These are phyloP conservation scores for Pachyrhizus erosus DNA, from an alignment of 306 rosid genomes.

Conservation along the genomic window DNA sequence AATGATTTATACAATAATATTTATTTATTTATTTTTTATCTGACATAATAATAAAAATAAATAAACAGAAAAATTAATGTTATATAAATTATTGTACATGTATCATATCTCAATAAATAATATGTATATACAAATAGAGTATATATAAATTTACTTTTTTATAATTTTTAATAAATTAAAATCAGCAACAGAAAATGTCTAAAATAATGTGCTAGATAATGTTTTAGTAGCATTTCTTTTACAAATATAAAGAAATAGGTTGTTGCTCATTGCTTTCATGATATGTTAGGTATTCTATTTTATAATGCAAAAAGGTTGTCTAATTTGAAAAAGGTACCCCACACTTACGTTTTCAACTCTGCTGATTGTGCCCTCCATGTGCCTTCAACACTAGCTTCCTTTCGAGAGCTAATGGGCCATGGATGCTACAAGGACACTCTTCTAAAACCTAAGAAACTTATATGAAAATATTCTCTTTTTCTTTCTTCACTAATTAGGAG, in stretches of 20 bases:
- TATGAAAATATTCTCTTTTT: neutral
- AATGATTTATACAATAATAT: too few species aligned
- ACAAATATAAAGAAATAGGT: neutral
- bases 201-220: neutral
- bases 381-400: conserved; percentile 26
- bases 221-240: neutral
- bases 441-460: conserved; percentile 1
- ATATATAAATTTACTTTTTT: too few species aligned
- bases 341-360: conserved; percentile 21
- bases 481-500: neutral
- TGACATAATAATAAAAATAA: too few species aligned
- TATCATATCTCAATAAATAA: too few species aligned
- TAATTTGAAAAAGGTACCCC: conserved; percentile 24
- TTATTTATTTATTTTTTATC: too few species aligned
- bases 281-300: conserved; percentile 21
- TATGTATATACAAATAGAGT: too few species aligned
- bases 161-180: too few species aligned
- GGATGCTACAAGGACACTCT: neutral
- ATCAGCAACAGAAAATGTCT: too few species aligned
- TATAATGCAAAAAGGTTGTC: conserved; percentile 17
- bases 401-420: conserved; percentile 37
- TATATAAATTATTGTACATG: too few species aligned
- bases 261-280: neutral
- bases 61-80: too few species aligned
- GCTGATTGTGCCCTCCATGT: conserved; percentile 46